Evolutionary conservation across 2,329 filamentous ascomycete genomes (phyloP).

Genomic region (Penicillium brasilianum): DNA sequence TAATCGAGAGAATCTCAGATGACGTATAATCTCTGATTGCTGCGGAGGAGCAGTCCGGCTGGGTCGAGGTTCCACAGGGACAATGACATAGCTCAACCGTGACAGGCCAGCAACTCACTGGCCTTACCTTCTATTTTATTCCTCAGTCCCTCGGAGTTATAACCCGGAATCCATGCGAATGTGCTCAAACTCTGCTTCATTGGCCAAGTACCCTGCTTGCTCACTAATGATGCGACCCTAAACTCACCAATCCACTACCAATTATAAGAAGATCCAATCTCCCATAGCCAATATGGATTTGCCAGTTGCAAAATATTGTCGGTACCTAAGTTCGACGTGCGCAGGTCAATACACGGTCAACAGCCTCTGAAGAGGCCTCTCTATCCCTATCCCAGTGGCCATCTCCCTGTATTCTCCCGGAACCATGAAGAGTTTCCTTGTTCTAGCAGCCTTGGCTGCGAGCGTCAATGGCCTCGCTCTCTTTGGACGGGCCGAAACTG

Average conservation of each 20-base stretch:
- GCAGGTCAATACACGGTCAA: constrained; percentile 6
- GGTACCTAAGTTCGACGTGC: background rate
- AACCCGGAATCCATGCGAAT: constrained; percentile 17
- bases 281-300: background rate
- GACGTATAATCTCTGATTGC: constrained; percentile 26
- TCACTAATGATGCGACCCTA: constrained; percentile 14
- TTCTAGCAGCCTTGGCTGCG: constrained; percentile 46
- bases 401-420: background rate
- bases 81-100: constrained; percentile 12
- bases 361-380: constrained; percentile 9
- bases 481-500: constrained; percentile 40
- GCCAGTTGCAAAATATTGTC: background rate
- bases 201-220: constrained; percentile 10
- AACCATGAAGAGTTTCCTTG: constrained; percentile 47
- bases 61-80: constrained; percentile 23
- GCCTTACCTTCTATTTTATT: too few relatives aligned
- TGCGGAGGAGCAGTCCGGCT: constrained; percentile 23
- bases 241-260: constrained; percentile 1
- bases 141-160: constrained; percentile 18
- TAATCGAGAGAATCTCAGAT: constrained; percentile 17
- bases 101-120: constrained; percentile 2
- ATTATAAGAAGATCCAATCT: constrained; percentile 24
- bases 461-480: constrained; percentile 52
- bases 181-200: background rate
- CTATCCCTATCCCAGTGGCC: constrained; percentile 18